Evolutionary conservation across 2,329 filamentous ascomycete genomes (phyloP).

Genomic region (Monilinia polystroma): DNA sequence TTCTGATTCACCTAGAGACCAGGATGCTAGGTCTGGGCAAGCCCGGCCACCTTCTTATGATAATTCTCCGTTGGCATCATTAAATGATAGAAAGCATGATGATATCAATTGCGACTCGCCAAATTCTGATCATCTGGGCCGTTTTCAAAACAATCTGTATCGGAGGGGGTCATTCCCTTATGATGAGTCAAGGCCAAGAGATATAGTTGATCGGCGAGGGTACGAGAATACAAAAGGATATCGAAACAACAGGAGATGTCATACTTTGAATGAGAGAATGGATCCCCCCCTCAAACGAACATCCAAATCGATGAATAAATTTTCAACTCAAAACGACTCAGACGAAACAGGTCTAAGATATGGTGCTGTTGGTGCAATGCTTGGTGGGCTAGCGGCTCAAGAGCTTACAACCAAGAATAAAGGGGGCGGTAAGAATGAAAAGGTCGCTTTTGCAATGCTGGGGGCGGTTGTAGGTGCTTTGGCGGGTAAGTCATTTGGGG

Average conservation of each 20-base stretch:
- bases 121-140: neutral
- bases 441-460: conserved; percentile 5
- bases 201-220: no score
- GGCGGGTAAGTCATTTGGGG: conserved; percentile 4
- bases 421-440: neutral
- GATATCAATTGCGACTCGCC: no score
- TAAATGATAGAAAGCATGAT: neutral
- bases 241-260: neutral
- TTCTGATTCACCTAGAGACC: neutral
- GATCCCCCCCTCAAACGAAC: neutral
- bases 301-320: neutral
- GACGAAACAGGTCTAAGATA: neutral
- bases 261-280: neutral
- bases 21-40: neutral
- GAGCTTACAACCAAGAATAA: neutral
- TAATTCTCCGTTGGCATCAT: neutral
- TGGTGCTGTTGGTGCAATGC: conserved; percentile 8
- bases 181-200: neutral
- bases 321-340: neutral
- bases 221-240: neutral
- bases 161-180: neutral
- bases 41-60: neutral
- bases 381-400: conserved; percentile 10
- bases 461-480: conserved; percentile 5
- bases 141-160: no score